Conservation (phyloP, 352 stramenopile genomes). For the Pythium inflatum region DNA sequence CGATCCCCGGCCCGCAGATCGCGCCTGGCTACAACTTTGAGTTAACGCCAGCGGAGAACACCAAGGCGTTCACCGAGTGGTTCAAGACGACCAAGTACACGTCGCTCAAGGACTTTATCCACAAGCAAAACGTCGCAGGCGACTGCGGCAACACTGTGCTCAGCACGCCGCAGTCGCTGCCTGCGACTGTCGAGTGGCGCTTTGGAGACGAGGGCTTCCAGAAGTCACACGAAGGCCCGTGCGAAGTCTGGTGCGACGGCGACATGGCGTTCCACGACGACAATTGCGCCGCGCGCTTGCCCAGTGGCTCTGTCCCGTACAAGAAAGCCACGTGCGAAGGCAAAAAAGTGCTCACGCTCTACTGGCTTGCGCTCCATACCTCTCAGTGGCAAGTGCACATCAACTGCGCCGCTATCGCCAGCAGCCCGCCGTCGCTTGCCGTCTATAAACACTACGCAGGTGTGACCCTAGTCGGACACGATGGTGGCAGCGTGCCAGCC, state of each 20-base stretch:
- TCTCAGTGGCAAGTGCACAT: slow-evolving; percentile 41
- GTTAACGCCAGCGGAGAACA: slow-evolving; percentile 12
- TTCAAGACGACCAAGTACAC: slow-evolving; percentile 27
- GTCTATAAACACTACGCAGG: too few species aligned
- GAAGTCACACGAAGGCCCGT: slow-evolving; percentile 30
- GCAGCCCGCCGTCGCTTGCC: too few species aligned
- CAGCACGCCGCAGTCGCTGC: slow-evolving; percentile 7
- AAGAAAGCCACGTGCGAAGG: slow-evolving; percentile 36
- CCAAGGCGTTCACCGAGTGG: slow-evolving; percentile 11
- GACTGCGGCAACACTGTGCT: neutral
- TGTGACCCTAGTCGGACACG: too few species aligned
- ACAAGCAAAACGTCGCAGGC: neutral
- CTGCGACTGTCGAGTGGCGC: slow-evolving; percentile 18
- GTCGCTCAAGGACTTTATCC: slow-evolving; percentile 27
- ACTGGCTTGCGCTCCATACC: slow-evolving; percentile 41
- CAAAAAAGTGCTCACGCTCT: slow-evolving; percentile 28
- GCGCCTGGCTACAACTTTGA: slow-evolving; percentile 13
- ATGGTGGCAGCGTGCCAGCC: too few species aligned
- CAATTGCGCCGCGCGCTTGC: slow-evolving; percentile 24
- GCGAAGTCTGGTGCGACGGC: slow-evolving; percentile 30
- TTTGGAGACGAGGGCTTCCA: slow-evolving; percentile 24
- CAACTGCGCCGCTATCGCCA: slow-evolving; percentile 33
- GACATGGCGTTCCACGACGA: slow-evolving; percentile 18
- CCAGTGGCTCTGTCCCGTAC: slow-evolving; percentile 13
- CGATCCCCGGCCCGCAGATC: slow-evolving; percentile 6